Base-by-base conservation (phyloP, 2,329 filamentous ascomycete genomes). In the Sporothrix inflata region DNA sequence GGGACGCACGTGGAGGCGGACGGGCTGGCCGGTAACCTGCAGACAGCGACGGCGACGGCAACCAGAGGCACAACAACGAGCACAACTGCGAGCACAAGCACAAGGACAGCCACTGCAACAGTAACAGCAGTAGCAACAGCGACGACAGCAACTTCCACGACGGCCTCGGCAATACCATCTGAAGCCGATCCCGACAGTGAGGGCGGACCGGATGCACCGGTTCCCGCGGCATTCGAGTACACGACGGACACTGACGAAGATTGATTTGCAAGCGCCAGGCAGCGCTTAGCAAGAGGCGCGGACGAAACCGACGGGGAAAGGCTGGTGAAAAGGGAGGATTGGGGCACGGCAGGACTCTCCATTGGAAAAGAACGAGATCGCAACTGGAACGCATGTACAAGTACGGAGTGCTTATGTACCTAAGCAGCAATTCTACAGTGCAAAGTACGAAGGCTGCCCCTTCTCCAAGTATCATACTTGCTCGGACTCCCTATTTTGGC, bases 191-290 rank as follows among this genome's bases (percentile, higher is more conserved):
- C 76, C 19, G 79, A 79, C 63, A 76, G 70, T 11, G 75, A 72
- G 1, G 73, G 71, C 21, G 74, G 71, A 9, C 72, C 69, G 14
- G 75, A 73, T 7, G 76, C 72, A 16, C 76, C 74, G 4, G 74
- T 80, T 30, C 80, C 80, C 8, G n/a, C 61, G 0, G 75, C 72
- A 0, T 81, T 81, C 69, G 78, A 78, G 38, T 81, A 81, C 68
- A 63, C 77, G 42, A 77, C 79, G 1, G 79, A 80, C 21, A 76
- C 77, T 42, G 71, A 73, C 27, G 71, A 63, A 38, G 45, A n/a
- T 9, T 57, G 66, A 68, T 24, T 42, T 11, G 21, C 21, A 49
- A 42, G 24, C 66, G 47, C 65, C 16, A 40, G 11, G 27, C 27
- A 34, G 53, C 53, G 53, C 53, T 34, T 55, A 30, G 11, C 51